A percentile compares a stretch with the other conserved stretches of the same genome.
Evolutionary conservation across 129 eudicot genomes (phyloP).

Genomic region (Oenanthe sinensis): DNA sequence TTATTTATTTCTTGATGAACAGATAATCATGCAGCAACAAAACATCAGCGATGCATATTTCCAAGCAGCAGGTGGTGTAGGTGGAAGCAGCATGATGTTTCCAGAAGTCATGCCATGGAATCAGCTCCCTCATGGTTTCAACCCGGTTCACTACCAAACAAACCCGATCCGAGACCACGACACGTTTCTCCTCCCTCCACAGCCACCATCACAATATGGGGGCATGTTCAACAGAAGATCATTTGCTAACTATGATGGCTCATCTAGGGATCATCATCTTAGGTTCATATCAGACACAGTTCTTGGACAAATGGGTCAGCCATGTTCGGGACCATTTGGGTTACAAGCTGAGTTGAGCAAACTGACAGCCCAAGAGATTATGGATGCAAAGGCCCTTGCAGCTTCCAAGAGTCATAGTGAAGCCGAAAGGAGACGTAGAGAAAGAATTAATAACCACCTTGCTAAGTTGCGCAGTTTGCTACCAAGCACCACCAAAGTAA

Average conservation of each 20-base stretch:
- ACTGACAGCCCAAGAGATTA: conserved; percentile 88
- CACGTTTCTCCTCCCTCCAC: conserved; percentile 57
- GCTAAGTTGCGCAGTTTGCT: conserved; percentile 48
- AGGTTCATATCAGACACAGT: conserved; percentile 46
- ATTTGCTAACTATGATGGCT: conserved; percentile 36
- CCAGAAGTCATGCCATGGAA: conserved; percentile 66
- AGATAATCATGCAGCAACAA: conserved; percentile 36
- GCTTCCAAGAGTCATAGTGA: conserved; percentile 97
- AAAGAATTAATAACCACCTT: conserved; percentile 84
- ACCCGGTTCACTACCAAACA: conserved; percentile 35
- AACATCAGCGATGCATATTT: conserved; percentile 35
- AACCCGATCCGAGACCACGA: conserved; percentile 48
- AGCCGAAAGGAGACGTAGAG: conserved; percentile 31
- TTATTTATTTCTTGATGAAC: conserved; percentile 18
- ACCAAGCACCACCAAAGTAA: conserved; percentile 68
- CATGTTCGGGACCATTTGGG: conserved; percentile 59
- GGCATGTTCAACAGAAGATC: conserved; percentile 49
- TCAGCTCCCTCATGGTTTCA: conserved; percentile 32
- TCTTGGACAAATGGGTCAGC: conserved; percentile 42
- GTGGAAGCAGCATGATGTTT: conserved; percentile 22
- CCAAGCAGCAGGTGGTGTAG: conserved; percentile 18
- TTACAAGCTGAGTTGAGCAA: conserved; percentile 72
- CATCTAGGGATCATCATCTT: conserved; percentile 28
- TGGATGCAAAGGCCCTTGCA: conserved; percentile 98
- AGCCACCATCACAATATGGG: conserved; percentile 39